Percentiles rank a stretch among this genome's conserved stretches.
phyloP scores from a whole-genome alignment of 2,329 filamentous ascomycete species.

The Calonectria fujianensis region DNA sequence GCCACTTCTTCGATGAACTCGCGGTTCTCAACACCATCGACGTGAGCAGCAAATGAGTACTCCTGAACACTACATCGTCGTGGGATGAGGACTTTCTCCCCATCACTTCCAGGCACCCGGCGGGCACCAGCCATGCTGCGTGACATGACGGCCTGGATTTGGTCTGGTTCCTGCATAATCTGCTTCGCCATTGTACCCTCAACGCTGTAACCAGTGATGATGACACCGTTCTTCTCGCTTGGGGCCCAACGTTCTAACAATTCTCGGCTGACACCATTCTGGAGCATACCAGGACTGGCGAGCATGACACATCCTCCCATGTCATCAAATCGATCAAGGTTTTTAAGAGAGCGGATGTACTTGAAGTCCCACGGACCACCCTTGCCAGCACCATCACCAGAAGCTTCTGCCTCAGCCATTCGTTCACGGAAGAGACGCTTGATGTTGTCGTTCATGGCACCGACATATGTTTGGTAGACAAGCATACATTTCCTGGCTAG shows the following conservation, averaged over 20 bases:
- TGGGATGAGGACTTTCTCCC: slow-evolving; percentile 94
- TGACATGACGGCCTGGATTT: slow-evolving; percentile 95
- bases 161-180: slow-evolving; percentile 94
- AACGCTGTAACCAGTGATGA: slow-evolving; percentile 98
- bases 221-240: slow-evolving; percentile 96
- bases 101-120: slow-evolving; percentile 78
- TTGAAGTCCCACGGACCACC: slow-evolving; percentile 98
- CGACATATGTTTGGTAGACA: slow-evolving; percentile 98
- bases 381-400: slow-evolving; percentile 82
- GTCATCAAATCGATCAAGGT: slow-evolving; percentile 96
- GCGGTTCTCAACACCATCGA: slow-evolving; percentile 95
- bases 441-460: slow-evolving; percentile 99
- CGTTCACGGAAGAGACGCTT: slow-evolving; percentile 94
- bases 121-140: slow-evolving; percentile 79
- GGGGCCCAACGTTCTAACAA: slow-evolving; percentile 97
- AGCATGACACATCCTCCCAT: slow-evolving; percentile 97
- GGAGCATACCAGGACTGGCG: slow-evolving; percentile 97
- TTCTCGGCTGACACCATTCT: slow-evolving; percentile 95
- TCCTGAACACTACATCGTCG: slow-evolving; percentile 95
- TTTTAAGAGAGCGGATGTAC: slow-evolving; percentile 93
- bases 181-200: slow-evolving; percentile 99
- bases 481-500: slow-evolving; percentile 98
- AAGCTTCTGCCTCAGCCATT: slow-evolving; percentile 91
- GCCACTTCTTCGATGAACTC: slow-evolving; percentile 97
- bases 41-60: slow-evolving; percentile 96